Evolutionary conservation across 2,329 filamentous ascomycete genomes (phyloP), one percentile per base, ranked within the genome.

Genomic region (Epichloe coenophiala): DNA sequence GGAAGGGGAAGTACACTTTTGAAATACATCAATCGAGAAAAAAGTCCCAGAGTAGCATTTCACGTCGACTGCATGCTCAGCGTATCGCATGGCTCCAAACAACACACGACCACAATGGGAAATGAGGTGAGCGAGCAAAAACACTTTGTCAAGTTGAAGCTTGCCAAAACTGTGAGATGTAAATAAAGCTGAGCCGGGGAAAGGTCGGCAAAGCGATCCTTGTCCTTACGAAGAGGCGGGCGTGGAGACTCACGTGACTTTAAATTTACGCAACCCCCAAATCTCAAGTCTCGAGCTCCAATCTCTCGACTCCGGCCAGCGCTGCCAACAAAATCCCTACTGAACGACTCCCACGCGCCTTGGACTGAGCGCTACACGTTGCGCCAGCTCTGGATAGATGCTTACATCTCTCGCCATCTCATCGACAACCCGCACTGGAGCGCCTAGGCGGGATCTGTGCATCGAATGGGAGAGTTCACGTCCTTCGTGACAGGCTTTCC

Each of bases 391-490:
- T 43, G 8, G 19, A 5, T 21, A 45, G 19, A 15, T 8, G 44
- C 39, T 12, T 9, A 21, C 15, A 13, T 38, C 12, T 3, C 36
- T 13, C 23, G 17, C 36, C 39, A 39, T 46, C 3, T 15, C 13
- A 50, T 36, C 19, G 40, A 44, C 17, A 21, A 33, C n/a, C 43
- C 39, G 46, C 33, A 46, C 37, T 13, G 40, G 36, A 50, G 39
- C 36, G 49, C 37, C 47, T 39, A 41, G 43, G 44, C 49, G 48
- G 45, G 51, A 48, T 46, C 38, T 45, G 59, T 61, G 62, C 62
- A 61, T 68, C 71, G 71, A 65, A 75, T 75, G 72, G 68, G 71
- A 68, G 66, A 65, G 63, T 62, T 63, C 63, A 63, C 65, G 62
- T 65, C 61, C 59, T 63, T 65, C 63, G 66, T 69, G 66, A 69